These are phyloP conservation scores for Emmonsiellopsis sp. DNA, from an alignment of 2,329 filamentous ascomycete genomes.

Conservation along the genomic window DNA sequence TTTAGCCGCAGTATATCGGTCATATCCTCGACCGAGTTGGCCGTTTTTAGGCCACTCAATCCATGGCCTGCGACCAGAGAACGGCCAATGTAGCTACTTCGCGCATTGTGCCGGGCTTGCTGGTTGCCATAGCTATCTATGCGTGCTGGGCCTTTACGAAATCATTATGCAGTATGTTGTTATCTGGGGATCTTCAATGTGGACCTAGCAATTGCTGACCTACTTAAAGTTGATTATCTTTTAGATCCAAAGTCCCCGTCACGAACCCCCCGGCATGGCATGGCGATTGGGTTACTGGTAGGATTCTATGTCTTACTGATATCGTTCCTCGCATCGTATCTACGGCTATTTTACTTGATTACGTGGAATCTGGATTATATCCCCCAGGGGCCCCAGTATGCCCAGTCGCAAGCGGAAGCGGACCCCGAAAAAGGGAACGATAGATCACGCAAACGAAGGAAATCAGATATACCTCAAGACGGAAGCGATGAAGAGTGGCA, in stretches of 20 bases:
- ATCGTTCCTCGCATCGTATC: constrained; percentile 57
- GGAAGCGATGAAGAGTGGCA: constrained; percentile 17
- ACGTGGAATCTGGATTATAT: constrained; percentile 64
- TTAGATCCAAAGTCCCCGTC: constrained; percentile 39
- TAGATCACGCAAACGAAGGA: constrained; percentile 6
- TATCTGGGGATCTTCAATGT: neutral
- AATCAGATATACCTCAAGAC: constrained; percentile 14
- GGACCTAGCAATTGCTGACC: neutral
- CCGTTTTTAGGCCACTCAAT: constrained; percentile 5
- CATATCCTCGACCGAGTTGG: neutral
- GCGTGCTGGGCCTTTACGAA: constrained; percentile 63
- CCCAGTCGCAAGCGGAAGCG: constrained; percentile 18
- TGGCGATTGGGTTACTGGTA: constrained; percentile 61
- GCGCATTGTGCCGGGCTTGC: constrained; percentile 59
- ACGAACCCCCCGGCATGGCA: constrained; percentile 37
- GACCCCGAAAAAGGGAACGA: constrained; percentile 2
- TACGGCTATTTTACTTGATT: constrained; percentile 61
- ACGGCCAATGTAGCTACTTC: constrained; percentile 51
- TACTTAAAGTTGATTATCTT: constrained; percentile 58
- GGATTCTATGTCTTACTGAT: constrained; percentile 65
- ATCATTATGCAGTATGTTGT: constrained; percentile 56
- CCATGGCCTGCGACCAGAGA: constrained; percentile 30
- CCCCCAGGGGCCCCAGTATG: constrained; percentile 48
- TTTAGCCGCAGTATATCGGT: neutral
- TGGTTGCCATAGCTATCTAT: constrained; percentile 59